Base-by-base conservation (phyloP, 495 filamentous ascomycete species). In the Penicillium subrubescens region DNA sequence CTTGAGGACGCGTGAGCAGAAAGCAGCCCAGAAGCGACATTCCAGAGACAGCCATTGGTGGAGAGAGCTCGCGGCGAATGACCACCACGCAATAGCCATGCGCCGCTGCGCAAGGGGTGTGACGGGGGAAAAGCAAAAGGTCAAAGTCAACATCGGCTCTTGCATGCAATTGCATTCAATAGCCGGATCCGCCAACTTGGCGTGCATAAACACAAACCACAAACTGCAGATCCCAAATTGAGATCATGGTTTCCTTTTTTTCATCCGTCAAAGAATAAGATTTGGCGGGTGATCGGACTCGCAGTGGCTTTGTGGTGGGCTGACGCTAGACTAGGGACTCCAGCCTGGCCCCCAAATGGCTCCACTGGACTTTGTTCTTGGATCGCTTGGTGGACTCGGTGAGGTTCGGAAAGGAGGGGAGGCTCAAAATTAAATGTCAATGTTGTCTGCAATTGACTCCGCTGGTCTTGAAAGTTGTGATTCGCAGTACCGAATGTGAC, bases 31-130 rank as follows among this genome's bases (percentile, higher is more conserved):
- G 19, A 52, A 31, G 14, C 25, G 27, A 11, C 48, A 52, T 31
- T 52, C 48, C 48, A 48, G 7, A 48, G 25, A 5, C 25, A 31
- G 48, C 12, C 48, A 12, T 23, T 12, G 14, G 48, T 31, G 14
- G 14, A 31, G 1, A 31, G 10, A 48, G 2, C 5, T n/a, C 4
- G 21, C 6, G 48, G 21, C 48, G 21, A 52, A 52, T 27, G 57
- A 46, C 44, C 48, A 41, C 57, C 63, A 67, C 59, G 64, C 62
- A 59, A 54, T 50, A 39, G 43, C 69, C 64, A 69, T 72, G 69
- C 56, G 43, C 3, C 25, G n/a, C 35, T 11, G 44, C 54, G 67
- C 64, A 72, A 69, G 69, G 69, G 63, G 53, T 62, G 52, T 66
- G 57, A 59, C 50, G 3, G 21, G 11, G 43, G 34, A 48, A 33